Conservation (phyloP, 169 alveolate genomes). For the Plasmodium vinckei region DNA sequence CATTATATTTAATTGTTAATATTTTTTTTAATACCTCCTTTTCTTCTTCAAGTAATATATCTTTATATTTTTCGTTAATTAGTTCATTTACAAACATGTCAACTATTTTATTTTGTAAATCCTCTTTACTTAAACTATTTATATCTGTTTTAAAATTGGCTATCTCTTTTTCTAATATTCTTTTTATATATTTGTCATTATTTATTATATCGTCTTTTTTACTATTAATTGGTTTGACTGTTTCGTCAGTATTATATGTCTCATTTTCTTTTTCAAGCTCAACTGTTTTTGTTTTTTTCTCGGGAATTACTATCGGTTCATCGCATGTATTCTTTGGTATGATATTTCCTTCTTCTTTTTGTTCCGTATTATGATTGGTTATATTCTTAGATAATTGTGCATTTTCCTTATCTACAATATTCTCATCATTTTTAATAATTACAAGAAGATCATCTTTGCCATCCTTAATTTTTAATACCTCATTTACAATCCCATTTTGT, state of each 20-base stretch:
- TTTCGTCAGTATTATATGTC: background rate
- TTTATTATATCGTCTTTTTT: background rate
- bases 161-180: constrained; percentile 6
- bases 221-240: background rate
- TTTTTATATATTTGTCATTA: background rate
- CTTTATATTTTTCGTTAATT: constrained; percentile 29
- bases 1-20: constrained; percentile 50
- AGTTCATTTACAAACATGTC: constrained; percentile 50
- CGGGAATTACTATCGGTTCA: too few species aligned
- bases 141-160: constrained; percentile 14
- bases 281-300: too few species aligned
- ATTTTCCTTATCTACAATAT: too few species aligned
- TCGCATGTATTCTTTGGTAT: too few species aligned
- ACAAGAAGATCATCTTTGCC: background rate
- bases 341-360: too few species aligned
- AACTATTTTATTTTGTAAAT: constrained; percentile 40
- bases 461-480: background rate
- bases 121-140: constrained; percentile 19
- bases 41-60: constrained; percentile 62
- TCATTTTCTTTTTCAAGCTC: background rate
- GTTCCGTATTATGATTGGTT: too few species aligned
- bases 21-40: constrained; percentile 32
- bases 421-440: too few species aligned
- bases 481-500: background rate
- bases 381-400: too few species aligned